Evolutionary conservation across 2,329 filamentous ascomycete genomes (phyloP).

Genomic region (Ceratocystis ficicola): DNA sequence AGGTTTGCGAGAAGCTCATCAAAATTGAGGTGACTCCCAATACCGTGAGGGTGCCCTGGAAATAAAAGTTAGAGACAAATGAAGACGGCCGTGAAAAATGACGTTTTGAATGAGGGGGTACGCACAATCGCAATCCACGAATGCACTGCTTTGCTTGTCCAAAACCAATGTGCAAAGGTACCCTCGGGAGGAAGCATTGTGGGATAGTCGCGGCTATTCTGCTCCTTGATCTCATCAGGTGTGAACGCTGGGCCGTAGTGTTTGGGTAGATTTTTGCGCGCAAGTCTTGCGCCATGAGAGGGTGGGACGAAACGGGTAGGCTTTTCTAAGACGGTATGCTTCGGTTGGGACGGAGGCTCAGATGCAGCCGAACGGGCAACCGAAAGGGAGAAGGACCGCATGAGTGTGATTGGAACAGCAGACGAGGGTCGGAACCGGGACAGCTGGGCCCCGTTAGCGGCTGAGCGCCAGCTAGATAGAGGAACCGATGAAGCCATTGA

Average conservation of each 20-base stretch:
- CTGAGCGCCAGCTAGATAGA: constrained; percentile 6
- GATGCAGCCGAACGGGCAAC: background rate
- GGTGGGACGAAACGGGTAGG: constrained; percentile 84
- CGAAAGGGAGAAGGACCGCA: background rate
- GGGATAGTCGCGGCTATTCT: constrained; percentile 64
- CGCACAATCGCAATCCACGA: constrained; percentile 71
- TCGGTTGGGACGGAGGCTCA: constrained; percentile 29
- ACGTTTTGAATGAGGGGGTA: background rate
- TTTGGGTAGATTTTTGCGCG: constrained; percentile 44
- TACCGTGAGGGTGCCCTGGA: constrained; percentile 51
- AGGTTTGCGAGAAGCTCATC: constrained; percentile 65
- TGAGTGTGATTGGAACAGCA: background rate
- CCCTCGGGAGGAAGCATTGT: constrained; percentile 78
- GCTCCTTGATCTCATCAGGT: constrained; percentile 51
- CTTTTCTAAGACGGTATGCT: constrained; percentile 66
- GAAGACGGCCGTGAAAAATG: background rate
- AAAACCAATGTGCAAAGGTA: constrained; percentile 72
- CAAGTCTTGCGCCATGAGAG: constrained; percentile 65
- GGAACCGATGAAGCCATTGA: background rate
- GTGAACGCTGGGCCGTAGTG: constrained; percentile 66
- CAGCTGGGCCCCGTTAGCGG: background rate
- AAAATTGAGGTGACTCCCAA: constrained; percentile 63
- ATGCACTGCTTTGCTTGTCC: constrained; percentile 66
- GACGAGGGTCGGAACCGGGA: background rate
- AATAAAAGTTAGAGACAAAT: constrained; percentile 7